A percentile compares a stretch with the other conserved stretches of the same genome.
Conservation (phyloP, 176 grass and related monocot species). For the Lolium multiflorum region DNA sequence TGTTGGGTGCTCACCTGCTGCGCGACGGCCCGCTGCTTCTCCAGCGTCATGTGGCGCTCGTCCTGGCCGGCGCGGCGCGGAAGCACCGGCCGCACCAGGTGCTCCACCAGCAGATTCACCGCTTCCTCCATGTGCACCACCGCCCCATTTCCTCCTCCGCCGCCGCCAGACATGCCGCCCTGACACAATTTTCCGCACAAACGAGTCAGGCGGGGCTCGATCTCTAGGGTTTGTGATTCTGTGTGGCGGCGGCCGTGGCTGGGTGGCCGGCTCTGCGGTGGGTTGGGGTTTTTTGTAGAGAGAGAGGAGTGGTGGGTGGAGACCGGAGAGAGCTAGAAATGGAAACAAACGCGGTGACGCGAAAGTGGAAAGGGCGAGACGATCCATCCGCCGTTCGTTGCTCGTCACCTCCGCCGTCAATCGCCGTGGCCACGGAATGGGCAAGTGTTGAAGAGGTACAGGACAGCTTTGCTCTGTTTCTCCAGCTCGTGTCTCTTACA, state of each 20-base stretch:
- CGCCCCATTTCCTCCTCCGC: not conserved
- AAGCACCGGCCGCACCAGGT: conserved; percentile 61
- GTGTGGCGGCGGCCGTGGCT: not conserved
- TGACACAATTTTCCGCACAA: not conserved
- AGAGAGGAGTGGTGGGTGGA: conserved; percentile 1
- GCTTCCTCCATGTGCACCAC: conserved; percentile 67
- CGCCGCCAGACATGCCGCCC: not conserved
- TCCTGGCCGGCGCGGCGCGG: conserved; percentile 2
- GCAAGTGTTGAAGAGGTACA: conserved; percentile 3
- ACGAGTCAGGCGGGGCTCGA: not conserved
- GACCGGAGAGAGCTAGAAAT: not conserved
- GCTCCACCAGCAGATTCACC: conserved; percentile 60
- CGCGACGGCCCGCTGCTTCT: conserved; percentile 53
- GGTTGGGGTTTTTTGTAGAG: not conserved
- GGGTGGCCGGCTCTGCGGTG: not conserved
- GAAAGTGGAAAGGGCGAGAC: not conserved
- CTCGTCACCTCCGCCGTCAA: not conserved
- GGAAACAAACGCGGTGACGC: not conserved
- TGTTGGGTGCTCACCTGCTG: conserved; percentile 50
- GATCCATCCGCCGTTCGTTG: not conserved
- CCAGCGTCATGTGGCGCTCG: not conserved
- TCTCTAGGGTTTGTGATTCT: conserved; percentile 26
- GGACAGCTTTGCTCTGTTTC: conserved; percentile 6
- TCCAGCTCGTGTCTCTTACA: not conserved
- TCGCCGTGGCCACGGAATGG: not conserved